phyloP scores from a whole-genome alignment of 2,329 filamentous ascomycete genomes.

The Microdochium bolleyi region DNA sequence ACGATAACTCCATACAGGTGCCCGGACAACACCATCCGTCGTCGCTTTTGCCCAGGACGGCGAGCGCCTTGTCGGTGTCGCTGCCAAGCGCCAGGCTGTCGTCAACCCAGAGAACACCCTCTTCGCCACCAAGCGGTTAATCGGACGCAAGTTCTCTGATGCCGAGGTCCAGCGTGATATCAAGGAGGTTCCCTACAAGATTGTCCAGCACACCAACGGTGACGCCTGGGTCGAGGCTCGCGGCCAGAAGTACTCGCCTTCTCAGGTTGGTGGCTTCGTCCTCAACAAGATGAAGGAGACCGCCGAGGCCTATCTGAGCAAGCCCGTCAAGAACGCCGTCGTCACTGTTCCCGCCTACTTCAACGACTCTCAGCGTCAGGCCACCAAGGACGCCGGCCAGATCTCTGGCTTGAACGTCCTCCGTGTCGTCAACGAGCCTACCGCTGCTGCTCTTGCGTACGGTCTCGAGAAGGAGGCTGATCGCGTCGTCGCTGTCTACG shows the following conservation, averaged over 20 bases:
- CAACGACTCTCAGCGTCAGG: slow-evolving; percentile 96
- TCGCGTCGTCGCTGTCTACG: slow-evolving; percentile 87
- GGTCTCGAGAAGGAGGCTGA: slow-evolving; percentile 93
- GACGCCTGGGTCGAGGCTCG: slow-evolving; percentile 94
- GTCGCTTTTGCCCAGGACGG: slow-evolving; percentile 94
- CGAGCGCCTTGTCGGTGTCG: slow-evolving; percentile 92
- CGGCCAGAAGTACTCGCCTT: slow-evolving; percentile 92
- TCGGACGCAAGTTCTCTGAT: slow-evolving; percentile 95
- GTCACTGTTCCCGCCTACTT: slow-evolving; percentile 98
- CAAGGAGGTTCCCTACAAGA: slow-evolving; percentile 98
- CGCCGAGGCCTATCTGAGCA: slow-evolving; percentile 85
- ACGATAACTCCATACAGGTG: slow-evolving; percentile 43
- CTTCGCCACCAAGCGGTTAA: slow-evolving; percentile 97
- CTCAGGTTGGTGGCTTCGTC: slow-evolving; percentile 95
- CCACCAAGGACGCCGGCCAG: slow-evolving; percentile 95
- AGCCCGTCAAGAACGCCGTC: slow-evolving; percentile 88
- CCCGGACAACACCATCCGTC: slow-evolving; percentile 85
- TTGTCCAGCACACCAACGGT: slow-evolving; percentile 92
- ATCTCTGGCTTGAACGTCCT: slow-evolving; percentile 94
- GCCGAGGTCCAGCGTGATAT: slow-evolving; percentile 92
- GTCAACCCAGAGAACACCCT: slow-evolving; percentile 98
- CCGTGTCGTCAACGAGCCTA: slow-evolving; percentile 97
- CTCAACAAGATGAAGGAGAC: slow-evolving; percentile 99
- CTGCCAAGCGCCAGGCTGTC: slow-evolving; percentile 95
- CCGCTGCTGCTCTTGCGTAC: slow-evolving; percentile 90